phyloP scores from a whole-genome alignment of 805 yeast genomes.

The Suhomyces prunicola region DNA sequence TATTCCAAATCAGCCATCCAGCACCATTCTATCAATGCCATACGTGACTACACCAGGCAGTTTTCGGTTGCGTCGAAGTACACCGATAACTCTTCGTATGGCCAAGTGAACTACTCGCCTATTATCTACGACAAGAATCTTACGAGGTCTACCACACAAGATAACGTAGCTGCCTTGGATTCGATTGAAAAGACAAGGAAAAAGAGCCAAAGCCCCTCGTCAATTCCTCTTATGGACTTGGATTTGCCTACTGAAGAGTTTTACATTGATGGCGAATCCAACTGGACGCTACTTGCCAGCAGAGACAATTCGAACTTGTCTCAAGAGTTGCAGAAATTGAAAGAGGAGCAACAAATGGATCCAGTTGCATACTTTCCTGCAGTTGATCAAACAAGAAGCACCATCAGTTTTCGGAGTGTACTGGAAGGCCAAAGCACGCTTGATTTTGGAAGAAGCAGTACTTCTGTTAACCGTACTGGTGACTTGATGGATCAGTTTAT shows the following conservation, averaged over 20 bases:
- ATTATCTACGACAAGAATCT: neutral
- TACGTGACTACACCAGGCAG: neutral
- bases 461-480: neutral
- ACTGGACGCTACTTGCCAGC: slow-evolving; percentile 21
- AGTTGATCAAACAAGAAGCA: neutral
- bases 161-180: slow-evolving; percentile 7
- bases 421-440: neutral
- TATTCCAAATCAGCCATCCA: neutral
- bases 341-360: slow-evolving; percentile 7
- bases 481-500: slow-evolving; percentile 1
- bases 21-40: neutral
- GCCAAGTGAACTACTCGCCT: neutral
- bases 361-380: neutral
- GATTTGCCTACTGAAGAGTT: slow-evolving; percentile 12
- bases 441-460: neutral
- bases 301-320: slow-evolving; percentile 25
- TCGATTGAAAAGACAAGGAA: neutral
- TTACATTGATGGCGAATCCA: slow-evolving; percentile 18
- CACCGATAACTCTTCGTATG: neutral
- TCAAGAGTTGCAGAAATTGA: slow-evolving; percentile 20
- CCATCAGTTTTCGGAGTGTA: neutral
- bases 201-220: neutral
- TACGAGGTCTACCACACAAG: slow-evolving; percentile 1
- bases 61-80: neutral
- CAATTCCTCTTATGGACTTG: slow-evolving; percentile 6